Evolutionary conservation across 2,329 filamentous ascomycete species (phyloP), one percentile per base, ranked within the genome.

Genomic region (Leptographium wingfieldii): DNA sequence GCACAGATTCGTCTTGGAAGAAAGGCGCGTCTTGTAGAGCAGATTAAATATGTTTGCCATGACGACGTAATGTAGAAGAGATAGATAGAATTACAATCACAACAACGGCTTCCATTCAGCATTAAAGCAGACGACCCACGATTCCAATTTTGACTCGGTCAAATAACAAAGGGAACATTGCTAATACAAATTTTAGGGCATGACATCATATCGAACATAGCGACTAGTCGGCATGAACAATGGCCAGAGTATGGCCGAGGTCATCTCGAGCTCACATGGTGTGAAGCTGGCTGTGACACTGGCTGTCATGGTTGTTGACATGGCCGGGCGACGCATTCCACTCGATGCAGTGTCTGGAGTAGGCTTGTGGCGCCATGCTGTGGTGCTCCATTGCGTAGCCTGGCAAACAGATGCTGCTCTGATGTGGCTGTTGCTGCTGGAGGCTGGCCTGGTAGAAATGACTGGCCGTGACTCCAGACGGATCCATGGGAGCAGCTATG

Each of bases 281-380:
- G 33, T 55, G 35, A 48, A 11, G 35, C 11, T 55, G 35, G 25
- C 5, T 11, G n/a, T 33, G 56, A 35, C 14, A 31, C 4, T 35
- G 38, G 31, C 14, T 43, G n/a, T 22, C 31, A 22, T 29, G 11
- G 55, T 48, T 33, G 22, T 16, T 25, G 7, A 10, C 54, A 11
- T 52, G 59, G 2, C 51, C 43, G n/a, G 61, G 46, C 57, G 61
- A 53, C 3, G 58, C 31, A n/a, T 60, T 29, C 60, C 62, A 63
- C 16, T 40, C 58, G 40, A 16, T 33, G 22, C 40, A 46, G 33
- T 57, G 55, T 43, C 58, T 60, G 2, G 56, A 12, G 22, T 60
- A 58, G 3, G 58, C 62, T 2, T 54, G 55, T 2, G 59, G 51
- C 57, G 49, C 33, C 9, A 61, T 46, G 16, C 53, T 19, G 4